phyloP scores from a whole-genome alignment of 1,284 basidiomycete species.

The Microbotryum scabiosae region DNA sequence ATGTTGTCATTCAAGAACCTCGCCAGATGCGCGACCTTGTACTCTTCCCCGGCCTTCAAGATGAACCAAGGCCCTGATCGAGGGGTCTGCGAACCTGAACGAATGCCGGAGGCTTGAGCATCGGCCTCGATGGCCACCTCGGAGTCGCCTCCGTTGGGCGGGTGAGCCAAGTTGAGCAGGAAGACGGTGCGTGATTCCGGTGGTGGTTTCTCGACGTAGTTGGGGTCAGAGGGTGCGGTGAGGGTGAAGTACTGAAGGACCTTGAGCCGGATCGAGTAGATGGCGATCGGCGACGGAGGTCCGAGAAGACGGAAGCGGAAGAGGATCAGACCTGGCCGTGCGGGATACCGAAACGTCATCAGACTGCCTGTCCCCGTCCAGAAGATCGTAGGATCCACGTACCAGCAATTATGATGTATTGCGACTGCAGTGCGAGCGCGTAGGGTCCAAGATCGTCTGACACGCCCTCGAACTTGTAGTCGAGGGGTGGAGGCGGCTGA shows the following conservation, averaged over 20 bases:
- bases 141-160: background rate
- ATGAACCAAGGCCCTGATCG: background rate
- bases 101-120: background rate
- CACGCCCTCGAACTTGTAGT: conserved; percentile 27
- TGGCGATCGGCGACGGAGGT: background rate
- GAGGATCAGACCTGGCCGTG: background rate
- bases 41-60: background rate
- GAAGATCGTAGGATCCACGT: background rate
- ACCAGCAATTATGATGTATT: conserved; percentile 22
- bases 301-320: conserved; percentile 1
- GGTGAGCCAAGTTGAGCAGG: background rate
- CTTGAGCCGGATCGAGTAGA: conserved; percentile 1
- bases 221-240: background rate
- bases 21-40: background rate
- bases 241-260: background rate
- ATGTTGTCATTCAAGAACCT: conserved; percentile 3
- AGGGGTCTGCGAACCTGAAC: background rate
- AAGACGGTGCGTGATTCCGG: background rate
- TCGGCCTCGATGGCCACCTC: background rate
- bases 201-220: background rate
- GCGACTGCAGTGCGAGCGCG: conserved; percentile 16
- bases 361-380: background rate
- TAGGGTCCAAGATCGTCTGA: conserved; percentile 25
- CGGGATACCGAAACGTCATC: background rate
- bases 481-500: conserved; percentile 22